A percentile compares a stretch with the other conserved stretches of the same genome.
phyloP scores from a whole-genome alignment of 345 rosid genomes.

The Salix caprea region DNA sequence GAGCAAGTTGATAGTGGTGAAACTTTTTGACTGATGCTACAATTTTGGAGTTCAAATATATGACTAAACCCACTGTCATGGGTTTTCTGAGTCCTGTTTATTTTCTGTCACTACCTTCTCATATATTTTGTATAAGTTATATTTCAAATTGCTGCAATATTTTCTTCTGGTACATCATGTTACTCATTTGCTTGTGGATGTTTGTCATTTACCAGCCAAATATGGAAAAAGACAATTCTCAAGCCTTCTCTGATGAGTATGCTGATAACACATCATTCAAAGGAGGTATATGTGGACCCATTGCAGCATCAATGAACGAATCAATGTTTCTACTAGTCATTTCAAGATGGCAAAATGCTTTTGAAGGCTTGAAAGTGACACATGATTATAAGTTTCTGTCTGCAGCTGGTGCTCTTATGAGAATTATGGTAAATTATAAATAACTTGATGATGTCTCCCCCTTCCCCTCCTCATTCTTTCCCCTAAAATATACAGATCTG shows the following conservation, averaged over 20 bases:
- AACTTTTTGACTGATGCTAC: background rate
- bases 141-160: background rate
- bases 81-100: too few relatives aligned
- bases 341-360: conserved; percentile 78
- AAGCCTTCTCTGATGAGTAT: conserved; percentile 23
- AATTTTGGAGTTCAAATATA: too few relatives aligned
- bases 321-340: conserved; percentile 75
- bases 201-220: conserved; percentile 39
- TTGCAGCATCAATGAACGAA: conserved; percentile 86
- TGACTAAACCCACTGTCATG: too few relatives aligned
- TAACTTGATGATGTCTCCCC: background rate
- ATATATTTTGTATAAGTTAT: background rate
- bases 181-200: conserved; percentile 11
- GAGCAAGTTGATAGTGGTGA: background rate
- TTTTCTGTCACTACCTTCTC: background rate
- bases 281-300: conserved; percentile 84
- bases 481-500: background rate
- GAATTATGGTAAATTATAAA: conserved; percentile 57
- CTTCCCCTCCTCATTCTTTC: background rate
- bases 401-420: conserved; percentile 75
- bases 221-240: conserved; percentile 31
- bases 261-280: conserved; percentile 47
- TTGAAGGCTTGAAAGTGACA: conserved; percentile 83
- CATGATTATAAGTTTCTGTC: conserved; percentile 70
- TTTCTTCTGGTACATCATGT: background rate